A percentile compares a stretch with the other conserved stretches of the same genome.
Evolutionary conservation across 169 alveolate species (phyloP).

Genomic region (Theileria annulata): DNA sequence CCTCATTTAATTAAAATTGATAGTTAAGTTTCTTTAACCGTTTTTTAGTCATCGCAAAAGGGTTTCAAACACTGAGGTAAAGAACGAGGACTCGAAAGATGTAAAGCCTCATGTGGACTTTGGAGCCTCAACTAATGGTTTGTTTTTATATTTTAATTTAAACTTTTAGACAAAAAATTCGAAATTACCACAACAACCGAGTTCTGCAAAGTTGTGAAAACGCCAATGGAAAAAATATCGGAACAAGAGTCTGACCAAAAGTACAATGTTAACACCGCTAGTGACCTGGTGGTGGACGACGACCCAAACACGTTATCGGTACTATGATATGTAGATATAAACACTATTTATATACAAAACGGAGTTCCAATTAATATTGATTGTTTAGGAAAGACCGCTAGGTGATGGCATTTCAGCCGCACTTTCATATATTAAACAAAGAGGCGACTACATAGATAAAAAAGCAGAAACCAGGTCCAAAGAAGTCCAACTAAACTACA

Average conservation of each 20-base stretch:
- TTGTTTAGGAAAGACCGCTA: conserved; percentile 62
- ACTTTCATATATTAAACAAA: conserved; percentile 71
- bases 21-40: not conserved
- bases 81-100: conserved; percentile 1
- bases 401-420: conserved; percentile 74
- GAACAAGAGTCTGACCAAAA: conserved; percentile 14
- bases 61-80: not conserved
- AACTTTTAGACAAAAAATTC: conserved; percentile 13
- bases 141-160: not conserved
- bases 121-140: conserved; percentile 6
- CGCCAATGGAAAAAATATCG: conserved; percentile 28
- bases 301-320: conserved; percentile 36
- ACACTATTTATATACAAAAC: not conserved
- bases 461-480: conserved; percentile 58
- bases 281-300: conserved; percentile 18
- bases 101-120: conserved; percentile 10
- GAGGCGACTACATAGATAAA: conserved; percentile 70
- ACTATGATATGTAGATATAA: not conserved
- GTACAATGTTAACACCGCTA: not conserved
- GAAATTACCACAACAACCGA: conserved; percentile 58
- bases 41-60: conserved; percentile 14
- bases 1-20: not conserved
- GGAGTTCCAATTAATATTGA: not conserved
- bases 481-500: conserved; percentile 65
- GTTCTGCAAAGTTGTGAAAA: conserved; percentile 38